Conservation (phyloP, 2,329 filamentous ascomycete species). For the Xylariaceae sp. region DNA sequence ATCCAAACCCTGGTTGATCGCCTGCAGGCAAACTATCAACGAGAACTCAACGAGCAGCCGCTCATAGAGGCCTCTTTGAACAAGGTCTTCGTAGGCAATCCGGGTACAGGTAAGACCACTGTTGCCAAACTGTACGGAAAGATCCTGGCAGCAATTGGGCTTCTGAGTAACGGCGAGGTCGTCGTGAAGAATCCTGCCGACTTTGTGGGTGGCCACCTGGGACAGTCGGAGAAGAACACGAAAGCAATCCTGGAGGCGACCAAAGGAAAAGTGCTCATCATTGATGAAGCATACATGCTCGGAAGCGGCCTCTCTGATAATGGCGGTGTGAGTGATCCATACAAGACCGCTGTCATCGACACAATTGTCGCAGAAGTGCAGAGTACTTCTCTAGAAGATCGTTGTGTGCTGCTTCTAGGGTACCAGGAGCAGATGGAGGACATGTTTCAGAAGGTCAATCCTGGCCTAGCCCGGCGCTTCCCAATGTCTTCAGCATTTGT, state of each 20-base stretch:
- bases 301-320: conserved; percentile 28
- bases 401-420: conserved; percentile 65
- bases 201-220: conserved; percentile 60
- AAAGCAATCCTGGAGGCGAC: conserved; percentile 65
- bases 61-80: conserved; percentile 26
- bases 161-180: conserved; percentile 39
- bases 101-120: conserved; percentile 32
- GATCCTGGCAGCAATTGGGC: conserved; percentile 30
- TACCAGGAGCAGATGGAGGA: conserved; percentile 64
- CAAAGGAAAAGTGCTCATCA: conserved; percentile 68
- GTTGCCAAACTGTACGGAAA: conserved; percentile 30
- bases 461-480: conserved; percentile 63
- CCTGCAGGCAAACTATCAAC: conserved; percentile 26
- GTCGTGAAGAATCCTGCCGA: conserved; percentile 68
- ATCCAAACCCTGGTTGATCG: conserved; percentile 37
- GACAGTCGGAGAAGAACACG: conserved; percentile 64
- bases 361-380: conserved; percentile 71
- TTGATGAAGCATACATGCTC: conserved; percentile 74
- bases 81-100: conserved; percentile 29
- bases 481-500: conserved; percentile 55
- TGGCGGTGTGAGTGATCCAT: conserved; percentile 35
- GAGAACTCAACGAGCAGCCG: conserved; percentile 28
- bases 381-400: conserved; percentile 62
- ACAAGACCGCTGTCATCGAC: conserved; percentile 62
- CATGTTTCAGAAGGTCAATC: conserved; percentile 72